phyloP scores from a whole-genome alignment of 257 asterid genomes.

The Penstemon barbatus region DNA sequence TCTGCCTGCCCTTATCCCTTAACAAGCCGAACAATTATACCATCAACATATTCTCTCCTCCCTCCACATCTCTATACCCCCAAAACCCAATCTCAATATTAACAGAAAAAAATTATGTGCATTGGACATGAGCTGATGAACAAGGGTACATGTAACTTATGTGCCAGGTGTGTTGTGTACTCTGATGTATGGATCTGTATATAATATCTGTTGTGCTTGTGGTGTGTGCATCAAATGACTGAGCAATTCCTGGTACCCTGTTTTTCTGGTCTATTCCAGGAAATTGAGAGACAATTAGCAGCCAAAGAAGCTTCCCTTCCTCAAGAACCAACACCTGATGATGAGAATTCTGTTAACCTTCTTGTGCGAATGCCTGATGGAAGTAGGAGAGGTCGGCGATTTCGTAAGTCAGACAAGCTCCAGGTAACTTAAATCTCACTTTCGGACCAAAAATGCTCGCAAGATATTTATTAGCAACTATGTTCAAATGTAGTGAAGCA shows the following conservation, averaged over 20 bases:
- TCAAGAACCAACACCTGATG: constrained; percentile 75
- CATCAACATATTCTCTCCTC: no score
- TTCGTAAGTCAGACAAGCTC: constrained; percentile 79
- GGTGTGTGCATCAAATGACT: not conserved
- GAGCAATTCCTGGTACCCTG: not conserved
- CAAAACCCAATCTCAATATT: no score
- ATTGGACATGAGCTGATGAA: not conserved
- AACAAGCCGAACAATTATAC: no score
- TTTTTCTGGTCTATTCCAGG: constrained; percentile 45
- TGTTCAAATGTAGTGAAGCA: not conserved
- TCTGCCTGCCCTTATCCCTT: no score
- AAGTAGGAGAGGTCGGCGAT: constrained; percentile 88
- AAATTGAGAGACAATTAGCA: constrained; percentile 79
- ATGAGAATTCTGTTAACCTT: constrained; percentile 82
- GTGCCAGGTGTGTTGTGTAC: not conserved
- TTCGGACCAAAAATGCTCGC: not conserved
- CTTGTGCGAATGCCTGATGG: constrained; percentile 98
- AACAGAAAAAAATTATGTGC: no score
- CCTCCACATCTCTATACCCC: no score
- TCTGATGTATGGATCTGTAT: not conserved
- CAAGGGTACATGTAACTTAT: not conserved
- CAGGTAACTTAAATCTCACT: constrained; percentile 51
- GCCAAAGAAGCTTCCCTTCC: constrained; percentile 96
- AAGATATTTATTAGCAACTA: no score
- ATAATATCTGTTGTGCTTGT: constrained; percentile 8